Evolutionary conservation across 306 rosid species (phyloP).

Genomic region (Fragaria ananassa): DNA sequence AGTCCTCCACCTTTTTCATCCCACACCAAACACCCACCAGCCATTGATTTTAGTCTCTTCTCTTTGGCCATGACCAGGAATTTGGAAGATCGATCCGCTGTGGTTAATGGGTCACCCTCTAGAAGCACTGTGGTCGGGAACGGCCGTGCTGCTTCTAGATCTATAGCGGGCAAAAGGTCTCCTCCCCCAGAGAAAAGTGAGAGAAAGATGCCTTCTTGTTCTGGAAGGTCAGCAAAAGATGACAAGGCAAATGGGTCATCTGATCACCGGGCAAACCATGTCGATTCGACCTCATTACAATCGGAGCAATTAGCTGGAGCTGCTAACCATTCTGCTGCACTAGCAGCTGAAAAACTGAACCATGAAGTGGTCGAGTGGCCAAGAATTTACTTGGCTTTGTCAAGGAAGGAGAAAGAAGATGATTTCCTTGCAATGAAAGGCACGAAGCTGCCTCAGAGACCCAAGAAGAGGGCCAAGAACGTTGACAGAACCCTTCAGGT

Average conservation of each 20-base stretch:
- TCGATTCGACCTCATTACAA: constrained; percentile 35
- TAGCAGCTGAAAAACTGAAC: constrained; percentile 35
- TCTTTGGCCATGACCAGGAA: constrained; percentile 47
- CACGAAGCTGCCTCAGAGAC: constrained; percentile 69
- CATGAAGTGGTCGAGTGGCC: constrained; percentile 57
- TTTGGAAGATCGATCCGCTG: constrained; percentile 46
- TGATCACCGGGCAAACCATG: constrained; percentile 35
- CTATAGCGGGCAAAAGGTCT: constrained; percentile 45
- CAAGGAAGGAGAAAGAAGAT: constrained; percentile 83
- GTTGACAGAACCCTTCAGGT: constrained; percentile 63
- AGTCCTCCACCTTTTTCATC: neutral
- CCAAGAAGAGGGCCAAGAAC: constrained; percentile 77
- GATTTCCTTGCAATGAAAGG: constrained; percentile 85
- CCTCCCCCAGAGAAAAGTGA: constrained; percentile 43
- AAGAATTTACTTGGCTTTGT: constrained; percentile 50
- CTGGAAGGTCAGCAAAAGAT: constrained; percentile 40
- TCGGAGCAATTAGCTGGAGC: constrained; percentile 26
- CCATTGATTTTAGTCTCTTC: neutral
- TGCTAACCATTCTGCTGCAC: constrained; percentile 1
- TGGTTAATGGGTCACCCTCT: constrained; percentile 49
- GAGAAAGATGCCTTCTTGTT: constrained; percentile 34
- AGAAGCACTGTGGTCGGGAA: constrained; percentile 34
- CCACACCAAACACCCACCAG: neutral
- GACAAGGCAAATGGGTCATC: constrained; percentile 46
- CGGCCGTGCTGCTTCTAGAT: constrained; percentile 39